Base-by-base conservation (phyloP, 2,329 filamentous ascomycete species). In the Iodosphaeria phyllophila region DNA sequence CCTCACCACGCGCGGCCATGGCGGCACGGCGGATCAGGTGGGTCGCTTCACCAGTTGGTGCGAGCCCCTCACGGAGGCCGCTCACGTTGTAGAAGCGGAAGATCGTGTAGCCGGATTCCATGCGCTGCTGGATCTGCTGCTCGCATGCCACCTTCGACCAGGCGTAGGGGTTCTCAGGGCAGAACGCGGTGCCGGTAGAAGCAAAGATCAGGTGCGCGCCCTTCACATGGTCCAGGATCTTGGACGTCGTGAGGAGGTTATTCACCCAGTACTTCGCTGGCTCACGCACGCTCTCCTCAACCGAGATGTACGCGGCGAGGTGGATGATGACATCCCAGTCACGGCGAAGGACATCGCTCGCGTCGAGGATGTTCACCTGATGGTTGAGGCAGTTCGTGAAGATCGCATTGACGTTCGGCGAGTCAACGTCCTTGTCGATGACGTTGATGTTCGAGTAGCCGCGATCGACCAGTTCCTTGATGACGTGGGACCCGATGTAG, bases 181-280 rank as follows among this genome's bases (percentile, higher is more conserved):
- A 71, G 35, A 75, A 75, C 2, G 76, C 70, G 1, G 68, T 73
- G 6, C 71, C 71, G 0, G 69, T 74, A 1, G 67, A 74, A 2
- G 66, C 73, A 40, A 76, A 75, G 30, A 75, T 67, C 31, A 75
- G 65, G 20, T 62, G 71, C 36, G 67, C 71, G 45, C 75, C 69
- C 17, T 58, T 53, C 37, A 64, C 66, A 30, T 66, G 55, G 25
- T 60, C 58, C 22, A 75, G 54, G 4, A 61, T n/a, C n/a, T n/a
- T n/a, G n/a, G n/a, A 51, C 11, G 54, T 46, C 16, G 71, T 54
- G 29, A 76, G 62, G 16, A 75, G 66, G 31, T 76, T 76, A 51
- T 75, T 76, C 30, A 58, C 56, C 44, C 75, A 76, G 45, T 76
- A 76, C 30, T 60, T 60, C 28, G 75, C 44, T 1, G 70, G 70